Base-by-base conservation (phyloP, 345 rosid species). In the Populus davidiana region DNA sequence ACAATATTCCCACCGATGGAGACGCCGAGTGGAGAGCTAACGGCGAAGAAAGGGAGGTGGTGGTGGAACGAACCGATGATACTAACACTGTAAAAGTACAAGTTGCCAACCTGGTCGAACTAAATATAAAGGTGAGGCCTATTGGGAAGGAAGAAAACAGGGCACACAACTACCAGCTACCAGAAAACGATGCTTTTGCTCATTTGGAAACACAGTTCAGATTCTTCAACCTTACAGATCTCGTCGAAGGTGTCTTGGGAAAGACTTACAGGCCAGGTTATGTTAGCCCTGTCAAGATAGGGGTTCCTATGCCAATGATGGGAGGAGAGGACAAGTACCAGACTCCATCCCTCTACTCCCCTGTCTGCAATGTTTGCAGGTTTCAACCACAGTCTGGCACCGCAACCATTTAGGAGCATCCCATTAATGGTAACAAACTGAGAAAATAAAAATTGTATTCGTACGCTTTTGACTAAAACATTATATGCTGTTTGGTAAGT, bases 291-390 rank as follows among this genome's bases (percentile, higher is more conserved):
- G 93, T 86, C 41, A 90, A 81, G 86, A 74, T 62, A n/a, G 96
- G 92, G 5, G 92, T 90, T 5, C 85, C 91, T 0, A 91, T 90
- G 96, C 97, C 93, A 8, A 81, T 88, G 79, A 88, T 88, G 93
- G 94, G 93, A 25, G 96, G 97, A 0, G 88, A 87, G 71, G 88
- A 88, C 80, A 88, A 89, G 78, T 91, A 90, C 77, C 86, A 84
- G 71, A 90, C 91, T 62, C 83, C 87, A 41, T 83, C 92, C 10
- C 79, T 90, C 59, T 85, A 83, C 59, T 91, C 92, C 21, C 70
- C 91, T 77, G 49, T 79, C 44, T 91, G 96, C 78, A 83, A 69
- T 50, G 81, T 67, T 70, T 91, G 93, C 78, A 84, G 87, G 81
- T 88, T 91, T 77, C 78, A 82, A 17, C 81, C 77, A 14, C 72